These are phyloP conservation scores for Neonectria ditissima DNA, from an alignment of 2,329 filamentous ascomycete species.

Conservation along the genomic window DNA sequence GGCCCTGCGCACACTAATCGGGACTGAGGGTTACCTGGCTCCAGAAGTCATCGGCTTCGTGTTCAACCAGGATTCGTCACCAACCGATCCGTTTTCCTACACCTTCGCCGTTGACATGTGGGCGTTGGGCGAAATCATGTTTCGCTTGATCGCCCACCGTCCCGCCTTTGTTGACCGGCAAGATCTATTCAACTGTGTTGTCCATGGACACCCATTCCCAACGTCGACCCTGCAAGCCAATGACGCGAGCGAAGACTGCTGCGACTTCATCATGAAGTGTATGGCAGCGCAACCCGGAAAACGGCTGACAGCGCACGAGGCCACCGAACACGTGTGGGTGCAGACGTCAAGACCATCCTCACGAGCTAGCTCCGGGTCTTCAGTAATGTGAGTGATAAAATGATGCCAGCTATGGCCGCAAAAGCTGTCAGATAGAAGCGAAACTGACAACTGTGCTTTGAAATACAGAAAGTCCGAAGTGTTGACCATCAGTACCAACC, in stretches of 20 bases:
- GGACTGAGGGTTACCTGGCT: conserved; percentile 5
- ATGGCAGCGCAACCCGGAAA: background rate
- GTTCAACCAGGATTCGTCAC: background rate
- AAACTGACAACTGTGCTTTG: too few species aligned
- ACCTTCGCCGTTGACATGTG: conserved; percentile 10
- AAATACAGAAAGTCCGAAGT: too few species aligned
- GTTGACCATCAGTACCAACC: too few species aligned
- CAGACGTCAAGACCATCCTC: background rate
- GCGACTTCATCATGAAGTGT: background rate
- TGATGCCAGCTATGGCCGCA: background rate
- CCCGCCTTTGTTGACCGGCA: background rate
- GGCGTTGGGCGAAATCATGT: conserved; percentile 6
- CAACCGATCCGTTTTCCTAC: background rate
- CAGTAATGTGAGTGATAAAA: too few species aligned
- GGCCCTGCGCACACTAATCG: background rate
- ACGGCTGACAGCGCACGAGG: background rate
- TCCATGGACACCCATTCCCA: background rate
- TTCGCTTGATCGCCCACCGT: background rate
- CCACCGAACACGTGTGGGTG: background rate
- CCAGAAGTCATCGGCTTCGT: conserved; percentile 9
- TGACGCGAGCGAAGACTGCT: background rate
- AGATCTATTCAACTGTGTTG: background rate
- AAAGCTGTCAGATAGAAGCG: background rate
- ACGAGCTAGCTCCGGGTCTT: background rate
- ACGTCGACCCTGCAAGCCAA: background rate